Base-by-base conservation (phyloP, 1,139 yeast genomes). In the Sporopachydermia cereana region DNA sequence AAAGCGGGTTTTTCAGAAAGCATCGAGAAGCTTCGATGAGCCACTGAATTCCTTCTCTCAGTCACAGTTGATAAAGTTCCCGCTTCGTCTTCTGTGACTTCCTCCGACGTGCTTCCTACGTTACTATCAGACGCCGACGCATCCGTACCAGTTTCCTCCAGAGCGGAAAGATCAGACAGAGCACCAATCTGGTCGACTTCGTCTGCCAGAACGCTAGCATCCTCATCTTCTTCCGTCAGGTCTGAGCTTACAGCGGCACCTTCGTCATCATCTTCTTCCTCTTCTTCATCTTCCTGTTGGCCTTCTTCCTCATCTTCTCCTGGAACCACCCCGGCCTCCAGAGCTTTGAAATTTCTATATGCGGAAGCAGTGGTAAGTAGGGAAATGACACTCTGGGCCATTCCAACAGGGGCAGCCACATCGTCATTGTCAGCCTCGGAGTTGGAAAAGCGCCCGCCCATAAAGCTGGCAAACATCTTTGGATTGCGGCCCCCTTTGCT, bases 311-410 rank as follows among this genome's bases (percentile, higher is more conserved):
- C 56, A 54, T 21, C 20, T n/a, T 41, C 31, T n/a, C n/a, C n/a
- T n/a, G n/a, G n/a, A 21, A 14, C 23, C 4, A n/a, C 24, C 21
- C 2, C 23, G 27, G 23, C n/a, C 44, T 49, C 45, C 2, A 57
- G 49, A 39, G 54, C 57, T 25, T 56, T 56, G 12, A 50, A 51
- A 24, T 54, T 56, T n/a, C 58, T 72, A 54, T 69, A 73, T 46
- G 74, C 67, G 49, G 75, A 69, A 0, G 79, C 76, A 0, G 77
- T 66, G 1, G 79, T 71, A 42, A 76, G 57, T 44, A 75, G 53
- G 1, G 72, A 71, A 1, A 73, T 75, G 51, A 76, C 67, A 41
- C 74, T 69, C 50, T 64, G 65, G 14, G 74, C 71, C 59, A 69
- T 61, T 31, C 63, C 63, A 7, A 64, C 59, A 0, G 69, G 64